A percentile compares a stretch with the other conserved stretches of the same genome.
Evolutionary conservation across 2,329 filamentous ascomycete species (phyloP).

Genomic region (Cercospora sp.): DNA sequence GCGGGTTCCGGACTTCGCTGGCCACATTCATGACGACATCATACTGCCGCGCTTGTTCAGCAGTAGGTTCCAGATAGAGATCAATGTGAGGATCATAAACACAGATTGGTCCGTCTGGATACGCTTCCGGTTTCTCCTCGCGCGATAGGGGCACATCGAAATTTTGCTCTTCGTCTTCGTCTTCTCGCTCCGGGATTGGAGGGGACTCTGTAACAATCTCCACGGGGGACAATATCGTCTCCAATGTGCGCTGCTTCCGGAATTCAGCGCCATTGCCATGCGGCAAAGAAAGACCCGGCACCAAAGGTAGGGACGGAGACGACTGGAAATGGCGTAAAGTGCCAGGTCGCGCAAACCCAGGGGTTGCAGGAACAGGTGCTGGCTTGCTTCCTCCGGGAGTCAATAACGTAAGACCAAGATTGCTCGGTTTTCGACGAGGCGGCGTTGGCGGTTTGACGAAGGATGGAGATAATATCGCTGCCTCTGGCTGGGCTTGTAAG

Average conservation of each 20-base stretch:
- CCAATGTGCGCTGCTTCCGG: slow-evolving; percentile 28
- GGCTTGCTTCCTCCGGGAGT: slow-evolving; percentile 62
- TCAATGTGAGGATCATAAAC: slow-evolving; percentile 79
- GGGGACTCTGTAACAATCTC: slow-evolving; percentile 18
- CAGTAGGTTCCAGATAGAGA: slow-evolving; percentile 77
- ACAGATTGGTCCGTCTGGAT: slow-evolving; percentile 77
- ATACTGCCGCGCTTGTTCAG: slow-evolving; percentile 73
- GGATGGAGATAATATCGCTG: slow-evolving; percentile 65
- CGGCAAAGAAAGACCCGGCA: slow-evolving; percentile 45
- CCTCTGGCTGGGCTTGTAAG: slow-evolving; percentile 52
- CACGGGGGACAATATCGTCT: slow-evolving; percentile 37
- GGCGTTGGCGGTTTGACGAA: slow-evolving; percentile 81
- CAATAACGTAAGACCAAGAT: slow-evolving; percentile 71
- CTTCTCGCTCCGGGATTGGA: slow-evolving; percentile 20
- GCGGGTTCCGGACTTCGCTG: slow-evolving; percentile 77
- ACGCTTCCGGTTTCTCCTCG: slow-evolving; percentile 74
- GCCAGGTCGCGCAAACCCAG: slow-evolving; percentile 52
- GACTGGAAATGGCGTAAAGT: slow-evolving; percentile 62
- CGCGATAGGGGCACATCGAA: slow-evolving; percentile 60
- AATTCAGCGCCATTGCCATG: slow-evolving; percentile 13
- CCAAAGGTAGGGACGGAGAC: slow-evolving; percentile 60
- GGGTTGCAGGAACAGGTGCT: slow-evolving; percentile 61
- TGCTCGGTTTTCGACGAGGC: slow-evolving; percentile 69
- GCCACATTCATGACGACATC: slow-evolving; percentile 85
- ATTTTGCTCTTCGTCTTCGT: slow-evolving; percentile 55